These are phyloP conservation scores for Silene latifolia DNA, from an alignment of 148 eudicot species.

Conservation along the genomic window DNA sequence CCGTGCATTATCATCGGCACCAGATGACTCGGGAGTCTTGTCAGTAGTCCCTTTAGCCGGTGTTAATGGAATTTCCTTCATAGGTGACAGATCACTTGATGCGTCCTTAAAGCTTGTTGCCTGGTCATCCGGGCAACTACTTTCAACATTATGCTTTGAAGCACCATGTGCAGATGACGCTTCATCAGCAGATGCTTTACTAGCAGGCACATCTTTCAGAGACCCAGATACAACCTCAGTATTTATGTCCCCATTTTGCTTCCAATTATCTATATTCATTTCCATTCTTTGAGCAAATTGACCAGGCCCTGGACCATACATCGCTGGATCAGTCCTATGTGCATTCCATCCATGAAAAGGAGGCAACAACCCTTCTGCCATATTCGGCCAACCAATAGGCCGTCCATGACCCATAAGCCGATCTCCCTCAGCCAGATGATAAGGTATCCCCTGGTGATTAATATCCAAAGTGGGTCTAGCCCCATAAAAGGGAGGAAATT, in stretches of 20 bases:
- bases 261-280: constrained; percentile 55
- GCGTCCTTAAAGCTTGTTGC: constrained; percentile 35
- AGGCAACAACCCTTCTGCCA: constrained; percentile 48
- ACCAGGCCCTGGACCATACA: constrained; percentile 36
- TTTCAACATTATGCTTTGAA: constrained; percentile 37
- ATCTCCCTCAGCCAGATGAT: constrained; percentile 65
- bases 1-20: constrained; percentile 36
- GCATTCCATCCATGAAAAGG: constrained; percentile 75
- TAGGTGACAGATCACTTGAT: constrained; percentile 33
- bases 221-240: constrained; percentile 37
- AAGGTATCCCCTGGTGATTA: constrained; percentile 66
- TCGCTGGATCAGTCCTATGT: constrained; percentile 59
- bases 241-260: constrained; percentile 47
- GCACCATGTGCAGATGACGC: constrained; percentile 38
- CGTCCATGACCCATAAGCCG: constrained; percentile 63
- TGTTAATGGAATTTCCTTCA: constrained; percentile 30
- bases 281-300: constrained; percentile 53
- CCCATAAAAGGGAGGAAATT: constrained; percentile 72
- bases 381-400: constrained; percentile 72
- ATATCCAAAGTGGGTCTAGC: constrained; percentile 73
- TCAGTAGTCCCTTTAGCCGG: constrained; percentile 35
- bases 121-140: constrained; percentile 33
- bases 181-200: constrained; percentile 44
- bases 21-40: constrained; percentile 36
- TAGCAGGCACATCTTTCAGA: constrained; percentile 40